These are phyloP conservation scores for Heterobasidion irregulare DNA, from an alignment of 1,284 basidiomycete genomes.

Conservation along the genomic window DNA sequence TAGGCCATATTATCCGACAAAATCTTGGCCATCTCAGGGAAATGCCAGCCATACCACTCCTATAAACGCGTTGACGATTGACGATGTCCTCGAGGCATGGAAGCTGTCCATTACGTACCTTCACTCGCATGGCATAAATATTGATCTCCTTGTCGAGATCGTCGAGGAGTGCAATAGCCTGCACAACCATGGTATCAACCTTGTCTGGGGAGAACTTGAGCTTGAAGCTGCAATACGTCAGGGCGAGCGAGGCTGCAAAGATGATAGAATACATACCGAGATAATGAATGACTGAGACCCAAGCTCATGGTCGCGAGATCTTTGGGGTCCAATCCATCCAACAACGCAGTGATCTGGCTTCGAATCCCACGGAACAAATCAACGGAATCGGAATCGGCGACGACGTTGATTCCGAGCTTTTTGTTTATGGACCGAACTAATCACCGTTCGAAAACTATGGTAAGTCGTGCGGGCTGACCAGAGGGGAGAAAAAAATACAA, in stretches of 20 bases:
- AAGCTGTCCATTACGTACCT: conserved; percentile 41
- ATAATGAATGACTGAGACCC: conserved; percentile 94
- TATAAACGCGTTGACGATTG: conserved; percentile 21
- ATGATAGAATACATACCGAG: conserved; percentile 43
- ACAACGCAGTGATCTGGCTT: conserved; percentile 77
- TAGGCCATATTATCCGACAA: conserved; percentile 96
- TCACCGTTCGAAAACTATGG: conserved; percentile 1
- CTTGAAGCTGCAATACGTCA: conserved; percentile 68
- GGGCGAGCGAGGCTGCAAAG: neutral
- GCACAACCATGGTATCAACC: conserved; percentile 99
- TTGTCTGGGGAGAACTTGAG: conserved; percentile 99
- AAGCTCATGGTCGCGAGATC: conserved; percentile 97
- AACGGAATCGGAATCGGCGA: conserved; percentile 52
- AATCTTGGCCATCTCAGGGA: conserved; percentile 99
- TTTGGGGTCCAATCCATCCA: conserved; percentile 90
- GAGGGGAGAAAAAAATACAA: neutral
- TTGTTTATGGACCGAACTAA: conserved; percentile 83
- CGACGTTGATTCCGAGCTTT: conserved; percentile 88
- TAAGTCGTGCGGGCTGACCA: neutral
- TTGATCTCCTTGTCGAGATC: conserved; percentile 99
- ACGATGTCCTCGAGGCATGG: conserved; percentile 1
- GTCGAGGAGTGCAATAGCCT: conserved; percentile 96
- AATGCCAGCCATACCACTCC: conserved; percentile 99
- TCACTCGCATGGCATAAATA: conserved; percentile 98
- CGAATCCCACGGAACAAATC: conserved; percentile 98